phyloP scores from a whole-genome alignment of 441 rosid species.

The Populus hybrid region DNA sequence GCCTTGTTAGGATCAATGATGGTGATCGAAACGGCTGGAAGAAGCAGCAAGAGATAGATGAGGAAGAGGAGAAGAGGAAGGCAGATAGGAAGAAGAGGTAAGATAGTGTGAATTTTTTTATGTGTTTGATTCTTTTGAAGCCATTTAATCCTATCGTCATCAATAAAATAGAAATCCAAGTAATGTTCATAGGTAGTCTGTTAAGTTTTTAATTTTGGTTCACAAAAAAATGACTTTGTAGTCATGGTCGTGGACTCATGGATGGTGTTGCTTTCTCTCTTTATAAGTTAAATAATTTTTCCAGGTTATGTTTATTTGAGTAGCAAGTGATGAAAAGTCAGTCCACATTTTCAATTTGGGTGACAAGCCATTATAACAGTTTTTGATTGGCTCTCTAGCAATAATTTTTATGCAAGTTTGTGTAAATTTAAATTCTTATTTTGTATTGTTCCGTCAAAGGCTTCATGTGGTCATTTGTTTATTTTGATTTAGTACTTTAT shows the following conservation, averaged over 20 bases:
- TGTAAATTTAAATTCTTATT: background rate
- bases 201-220: background rate
- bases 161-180: background rate
- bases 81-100: conserved; percentile 31
- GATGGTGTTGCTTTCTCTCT: background rate
- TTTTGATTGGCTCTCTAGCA: background rate
- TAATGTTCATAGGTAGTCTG: background rate
- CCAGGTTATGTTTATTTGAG: background rate
- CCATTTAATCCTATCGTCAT: background rate
- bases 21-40: conserved; percentile 20
- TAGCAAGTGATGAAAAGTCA: background rate
- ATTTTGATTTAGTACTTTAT: background rate
- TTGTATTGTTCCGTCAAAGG: background rate
- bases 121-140: background rate
- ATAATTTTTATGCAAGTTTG: background rate
- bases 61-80: conserved; percentile 22
- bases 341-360: background rate
- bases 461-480: background rate
- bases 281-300: background rate
- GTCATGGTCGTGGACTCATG: background rate
- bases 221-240: background rate
- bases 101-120: background rate
- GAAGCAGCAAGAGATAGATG: conserved; percentile 13
- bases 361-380: background rate
- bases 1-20: conserved; percentile 44